These are phyloP conservation scores for Phoma herbarum DNA, from an alignment of 2,329 filamentous ascomycete genomes.

Conservation along the genomic window DNA sequence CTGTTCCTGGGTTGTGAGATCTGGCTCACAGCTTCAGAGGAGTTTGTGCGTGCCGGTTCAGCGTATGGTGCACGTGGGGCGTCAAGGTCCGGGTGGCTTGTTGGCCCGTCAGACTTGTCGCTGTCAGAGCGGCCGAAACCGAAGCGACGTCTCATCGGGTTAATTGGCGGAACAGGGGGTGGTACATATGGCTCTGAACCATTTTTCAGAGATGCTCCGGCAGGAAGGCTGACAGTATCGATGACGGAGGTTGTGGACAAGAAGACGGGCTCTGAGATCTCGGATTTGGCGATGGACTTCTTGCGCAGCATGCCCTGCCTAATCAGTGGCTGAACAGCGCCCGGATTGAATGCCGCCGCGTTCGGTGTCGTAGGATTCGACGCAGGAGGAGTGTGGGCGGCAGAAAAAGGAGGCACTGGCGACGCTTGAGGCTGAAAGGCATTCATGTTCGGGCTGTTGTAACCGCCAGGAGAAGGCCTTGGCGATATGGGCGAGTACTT, in stretches of 20 bases:
- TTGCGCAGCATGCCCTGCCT: constrained; percentile 57
- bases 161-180: constrained; percentile 66
- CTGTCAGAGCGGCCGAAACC: constrained; percentile 52
- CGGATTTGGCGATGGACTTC: constrained; percentile 66
- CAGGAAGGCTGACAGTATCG: constrained; percentile 65
- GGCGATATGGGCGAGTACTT: constrained; percentile 48
- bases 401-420: constrained; percentile 59
- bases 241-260: constrained; percentile 65
- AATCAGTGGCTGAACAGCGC: constrained; percentile 39
- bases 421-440: constrained; percentile 54
- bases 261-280: constrained; percentile 68
- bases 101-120: constrained; percentile 48
- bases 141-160: constrained; percentile 65
- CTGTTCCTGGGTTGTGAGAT: constrained; percentile 48
- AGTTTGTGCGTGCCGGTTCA: constrained; percentile 53
- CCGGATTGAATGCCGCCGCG: constrained; percentile 44
- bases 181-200: constrained; percentile 52
- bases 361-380: constrained; percentile 56
- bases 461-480: constrained; percentile 48
- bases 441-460: constrained; percentile 45
- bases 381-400: constrained; percentile 63
- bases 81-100: constrained; percentile 47
- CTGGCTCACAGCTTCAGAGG: constrained; percentile 51
- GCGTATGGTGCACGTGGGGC: constrained; percentile 44
- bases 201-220: constrained; percentile 64